These are phyloP conservation scores for Rheum nobile DNA, from an alignment of 148 eudicot genomes.

Conservation along the genomic window DNA sequence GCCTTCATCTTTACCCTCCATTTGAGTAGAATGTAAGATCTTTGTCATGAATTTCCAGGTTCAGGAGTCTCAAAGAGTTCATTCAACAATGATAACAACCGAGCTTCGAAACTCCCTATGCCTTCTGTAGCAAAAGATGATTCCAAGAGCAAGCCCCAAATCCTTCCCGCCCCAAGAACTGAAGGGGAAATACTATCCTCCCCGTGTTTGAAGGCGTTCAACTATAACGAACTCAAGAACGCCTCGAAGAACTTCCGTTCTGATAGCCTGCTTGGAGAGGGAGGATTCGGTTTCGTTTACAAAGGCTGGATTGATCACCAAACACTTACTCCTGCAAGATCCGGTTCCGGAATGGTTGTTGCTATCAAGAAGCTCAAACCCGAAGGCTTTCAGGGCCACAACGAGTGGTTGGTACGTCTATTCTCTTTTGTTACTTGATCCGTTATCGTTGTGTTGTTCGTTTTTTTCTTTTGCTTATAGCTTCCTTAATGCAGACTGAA, in stretches of 20 bases:
- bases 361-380: conserved; percentile 81
- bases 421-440: neutral
- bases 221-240: conserved; percentile 50
- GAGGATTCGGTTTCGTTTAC: conserved; percentile 75
- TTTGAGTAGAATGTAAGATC: neutral
- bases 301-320: conserved; percentile 83
- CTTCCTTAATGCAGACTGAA: conserved; percentile 40
- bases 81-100: conserved; percentile 28
- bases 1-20: too few relatives aligned
- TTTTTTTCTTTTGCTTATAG: neutral
- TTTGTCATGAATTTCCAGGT: conserved; percentile 8
- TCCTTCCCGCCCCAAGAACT: conserved; percentile 37
- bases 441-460: neutral
- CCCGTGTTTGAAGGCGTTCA: conserved; percentile 43
- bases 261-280: conserved; percentile 80
- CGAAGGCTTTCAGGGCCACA: conserved; percentile 84
- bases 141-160: conserved; percentile 32
- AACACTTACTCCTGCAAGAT: conserved; percentile 52
- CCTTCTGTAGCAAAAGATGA: conserved; percentile 22
- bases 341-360: conserved; percentile 79
- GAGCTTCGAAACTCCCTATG: conserved; percentile 34
- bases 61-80: conserved; percentile 39
- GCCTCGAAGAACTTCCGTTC: conserved; percentile 67
- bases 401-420: conserved; percentile 79
- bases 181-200: conserved; percentile 50